A percentile compares a stretch with the other conserved stretches of the same genome.
Conservation (phyloP, 2,329 filamentous ascomycete genomes). For the Phialocephala sp. region DNA sequence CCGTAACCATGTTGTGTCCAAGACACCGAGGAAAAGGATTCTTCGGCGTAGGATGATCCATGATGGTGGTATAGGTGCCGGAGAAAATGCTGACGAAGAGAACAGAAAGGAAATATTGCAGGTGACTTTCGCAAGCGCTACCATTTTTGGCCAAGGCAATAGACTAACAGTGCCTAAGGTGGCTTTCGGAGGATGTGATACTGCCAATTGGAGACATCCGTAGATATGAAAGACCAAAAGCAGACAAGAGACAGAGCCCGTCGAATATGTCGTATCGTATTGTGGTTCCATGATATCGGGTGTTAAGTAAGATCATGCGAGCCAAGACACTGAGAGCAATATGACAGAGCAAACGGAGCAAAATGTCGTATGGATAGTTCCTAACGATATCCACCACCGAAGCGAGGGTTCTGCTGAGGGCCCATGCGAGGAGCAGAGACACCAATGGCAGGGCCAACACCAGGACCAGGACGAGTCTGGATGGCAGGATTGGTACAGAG, state of each 20-base stretch:
- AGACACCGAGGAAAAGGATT: slow-evolving; percentile 58
- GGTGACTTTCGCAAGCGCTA: slow-evolving; percentile 33
- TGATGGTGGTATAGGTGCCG: slow-evolving; percentile 48
- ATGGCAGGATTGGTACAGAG: slow-evolving; percentile 95
- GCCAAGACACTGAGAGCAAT: slow-evolving; percentile 38
- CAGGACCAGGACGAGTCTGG: slow-evolving; percentile 86
- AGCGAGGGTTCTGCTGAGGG: slow-evolving; percentile 62
- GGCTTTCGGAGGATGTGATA: slow-evolving; percentile 40
- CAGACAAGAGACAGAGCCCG: slow-evolving; percentile 37
- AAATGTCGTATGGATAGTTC: slow-evolving; percentile 26
- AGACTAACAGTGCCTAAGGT: slow-evolving; percentile 40
- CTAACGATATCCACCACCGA: slow-evolving; percentile 63
- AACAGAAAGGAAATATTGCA: slow-evolving; percentile 43
- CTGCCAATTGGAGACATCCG: slow-evolving; percentile 42
- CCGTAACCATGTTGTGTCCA: slow-evolving; percentile 67
- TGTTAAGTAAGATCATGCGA: slow-evolving; percentile 42
- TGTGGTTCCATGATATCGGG: slow-evolving; percentile 39
- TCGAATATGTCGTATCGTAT: slow-evolving; percentile 43
- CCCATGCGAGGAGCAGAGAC: slow-evolving; percentile 54
- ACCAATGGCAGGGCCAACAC: slow-evolving; percentile 69
- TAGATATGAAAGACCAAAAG: slow-evolving; percentile 45
- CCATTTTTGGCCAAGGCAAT: slow-evolving; percentile 30
- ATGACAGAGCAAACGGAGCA: slow-evolving; percentile 36
- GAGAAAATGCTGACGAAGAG: slow-evolving; percentile 43
- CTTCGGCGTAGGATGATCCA: slow-evolving; percentile 62